phyloP scores from a whole-genome alignment of 805 yeast genomes.

The Candida anglica region DNA sequence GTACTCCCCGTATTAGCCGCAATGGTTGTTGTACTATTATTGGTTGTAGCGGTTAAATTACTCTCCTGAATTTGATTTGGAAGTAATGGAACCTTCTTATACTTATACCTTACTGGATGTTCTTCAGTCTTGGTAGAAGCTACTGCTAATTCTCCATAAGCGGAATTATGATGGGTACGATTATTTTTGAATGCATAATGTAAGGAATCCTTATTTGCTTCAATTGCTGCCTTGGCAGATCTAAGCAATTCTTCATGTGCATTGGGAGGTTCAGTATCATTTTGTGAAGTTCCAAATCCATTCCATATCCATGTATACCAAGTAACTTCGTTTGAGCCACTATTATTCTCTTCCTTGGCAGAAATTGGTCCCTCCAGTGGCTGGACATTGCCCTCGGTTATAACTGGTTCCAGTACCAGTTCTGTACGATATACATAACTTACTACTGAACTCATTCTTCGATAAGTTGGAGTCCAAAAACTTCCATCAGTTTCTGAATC shows the following conservation, averaged over 20 bases:
- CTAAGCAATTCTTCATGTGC: constrained; percentile 20
- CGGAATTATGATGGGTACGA: constrained; percentile 4
- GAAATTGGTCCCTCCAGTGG: too few relatives aligned
- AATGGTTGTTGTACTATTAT: neutral
- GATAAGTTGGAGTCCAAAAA: constrained; percentile 6
- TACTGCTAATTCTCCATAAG: constrained; percentile 29
- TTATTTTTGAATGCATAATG: constrained; percentile 29
- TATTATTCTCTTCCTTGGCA: too few relatives aligned
- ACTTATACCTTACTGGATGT: constrained; percentile 29
- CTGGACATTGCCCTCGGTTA: neutral
- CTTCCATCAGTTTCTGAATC: constrained; percentile 1
- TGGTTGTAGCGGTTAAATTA: constrained; percentile 7
- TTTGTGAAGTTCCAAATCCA: constrained; percentile 4
- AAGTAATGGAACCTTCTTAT: constrained; percentile 26
- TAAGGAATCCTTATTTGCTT: constrained; percentile 25
- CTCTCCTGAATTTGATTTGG: constrained; percentile 34
- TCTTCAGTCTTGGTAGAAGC: constrained; percentile 27
- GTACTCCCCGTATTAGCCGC: too few relatives aligned
- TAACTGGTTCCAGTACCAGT: too few relatives aligned
- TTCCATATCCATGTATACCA: constrained; percentile 28
- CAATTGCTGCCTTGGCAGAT: constrained; percentile 29
- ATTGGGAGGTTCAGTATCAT: constrained; percentile 16
- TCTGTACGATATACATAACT: constrained; percentile 8
- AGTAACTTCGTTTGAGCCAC: constrained; percentile 1
- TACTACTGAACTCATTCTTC: constrained; percentile 10